Base-by-base conservation (phyloP, 768 basidiomycete species). In the Phaeotremella skinneri region DNA sequence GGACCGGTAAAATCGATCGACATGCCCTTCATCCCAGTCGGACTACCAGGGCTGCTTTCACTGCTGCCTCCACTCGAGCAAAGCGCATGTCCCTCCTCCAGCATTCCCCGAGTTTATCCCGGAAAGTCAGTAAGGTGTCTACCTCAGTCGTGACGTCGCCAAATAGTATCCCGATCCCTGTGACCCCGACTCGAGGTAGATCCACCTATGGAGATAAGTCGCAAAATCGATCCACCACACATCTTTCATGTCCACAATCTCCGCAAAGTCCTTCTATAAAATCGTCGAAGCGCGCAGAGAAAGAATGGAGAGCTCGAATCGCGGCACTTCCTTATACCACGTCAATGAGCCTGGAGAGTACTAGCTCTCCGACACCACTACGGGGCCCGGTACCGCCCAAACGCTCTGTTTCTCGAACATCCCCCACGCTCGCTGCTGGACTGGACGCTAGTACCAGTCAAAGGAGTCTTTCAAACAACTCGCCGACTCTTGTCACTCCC, bases 301-400 rank as follows among this genome's bases (percentile, higher is more conserved):
- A 61, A 23, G 69, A 70, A 59, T 70, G 69, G 69, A 58, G 66
- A 43, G 69, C 69, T 17, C 57, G 55, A 27, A 56, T 70, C 13
- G 69, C 66, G 2, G 69, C 69, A 1, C 17, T 70, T 4, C 59
- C 67, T 4, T 51, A 50, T 25, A 39, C 16, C 16, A 25, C n/a
- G 16, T 25, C 49, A 27, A 20, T n/a, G 21, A 11, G 13, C 20
- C 11, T 5, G 42, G 13, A 17, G 17, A 26, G 45, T 53, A 25
- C n/a, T 31, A 3, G 7, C n/a, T 42, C 48, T 20, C 7, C 23
- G 17, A 47, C 43, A 9, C 43, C 13, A 6, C 6, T 45, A 13
- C 11, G 58, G 32, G 66, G 66, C 39, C 67, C 67, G 2, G 61
- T 68, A 2, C 67, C 67, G 16, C 67, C 67, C 37, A 53, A 48